Base-by-base conservation (phyloP, 2,329 filamentous ascomycete genomes). In the Aureobasidium namibiae region DNA sequence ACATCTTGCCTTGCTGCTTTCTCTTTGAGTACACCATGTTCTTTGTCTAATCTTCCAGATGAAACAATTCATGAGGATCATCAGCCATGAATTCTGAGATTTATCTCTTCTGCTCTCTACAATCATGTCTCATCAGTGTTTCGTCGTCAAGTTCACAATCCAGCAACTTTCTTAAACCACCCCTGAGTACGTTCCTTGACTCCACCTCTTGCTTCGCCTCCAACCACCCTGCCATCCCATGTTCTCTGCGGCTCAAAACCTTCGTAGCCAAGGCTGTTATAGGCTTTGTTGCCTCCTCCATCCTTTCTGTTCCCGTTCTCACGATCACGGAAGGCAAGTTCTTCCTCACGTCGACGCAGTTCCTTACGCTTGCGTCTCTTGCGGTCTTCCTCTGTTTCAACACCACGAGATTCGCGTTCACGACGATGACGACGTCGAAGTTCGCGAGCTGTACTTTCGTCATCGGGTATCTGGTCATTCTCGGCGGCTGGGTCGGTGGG, bases 91-190 rank as follows among this genome's bases (percentile, higher is more conserved):
- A 29, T 23, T 10, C 34, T 21, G 18, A 26, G n/a, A 50, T 18
- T 8, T 13, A 4, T 14, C n/a, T 23, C 10, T 36, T 26, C 4
- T 29, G 16, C 18, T 29, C 24, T n/a, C 14, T 29, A 2, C 8
- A 10, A 46, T 10, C n/a, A 9, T 13, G 1, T 18, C 39, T 42
- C 16, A 1, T 9, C 16, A 33, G 16, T 0, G 21, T 7, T 6
- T 39, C 34, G 10, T 18, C 7, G 5, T 54, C n/a, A n/a, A 3
- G n/a, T 18, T 62, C 39, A 65, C 53, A 66, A 59, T 13, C 68
- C 67, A 38, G 67, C 65, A 56, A 78, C 73, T 70, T 77, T 78
- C 73, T 78, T 77, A 36, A 78, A 72, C 75, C 75, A 77, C 62
- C 75, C 76, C 11, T 54, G 50, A 9, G 69, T 70, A 63, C 24